phyloP scores from a whole-genome alignment of 1,139 yeast species.

The Geotrichum aggregatum region DNA sequence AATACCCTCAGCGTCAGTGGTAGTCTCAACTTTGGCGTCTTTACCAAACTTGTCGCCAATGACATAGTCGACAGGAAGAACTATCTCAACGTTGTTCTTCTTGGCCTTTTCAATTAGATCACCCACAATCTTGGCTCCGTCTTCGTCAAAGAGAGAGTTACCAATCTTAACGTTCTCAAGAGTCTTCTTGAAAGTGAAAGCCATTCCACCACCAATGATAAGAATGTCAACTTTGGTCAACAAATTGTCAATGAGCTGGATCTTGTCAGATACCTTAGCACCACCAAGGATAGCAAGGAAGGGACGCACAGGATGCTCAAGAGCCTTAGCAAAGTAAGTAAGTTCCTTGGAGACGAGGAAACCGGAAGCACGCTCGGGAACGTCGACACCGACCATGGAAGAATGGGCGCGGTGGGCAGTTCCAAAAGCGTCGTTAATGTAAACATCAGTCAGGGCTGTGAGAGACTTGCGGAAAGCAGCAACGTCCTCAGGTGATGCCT shows the following conservation, averaged over 20 bases:
- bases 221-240: slow-evolving; percentile 88
- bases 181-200: slow-evolving; percentile 95
- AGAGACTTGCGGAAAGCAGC: slow-evolving; percentile 79
- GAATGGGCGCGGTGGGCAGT: slow-evolving; percentile 99
- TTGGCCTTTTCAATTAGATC: slow-evolving; percentile 88
- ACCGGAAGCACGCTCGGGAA: slow-evolving; percentile 93
- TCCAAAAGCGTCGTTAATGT: slow-evolving; percentile 96
- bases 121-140: slow-evolving; percentile 89
- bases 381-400: slow-evolving; percentile 92
- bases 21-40: slow-evolving; percentile 77
- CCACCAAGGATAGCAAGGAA: slow-evolving; percentile 97
- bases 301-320: slow-evolving; percentile 94
- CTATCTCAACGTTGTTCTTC: slow-evolving; percentile 85
- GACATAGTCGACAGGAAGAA: slow-evolving; percentile 88
- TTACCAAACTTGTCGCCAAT: slow-evolving; percentile 90
- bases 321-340: slow-evolving; percentile 92
- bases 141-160: slow-evolving; percentile 82
- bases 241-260: slow-evolving; percentile 93
- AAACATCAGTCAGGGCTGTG: slow-evolving; percentile 88
- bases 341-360: slow-evolving; percentile 96
- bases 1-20: slow-evolving; percentile 82
- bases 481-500: slow-evolving; percentile 81
- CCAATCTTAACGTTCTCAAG: slow-evolving; percentile 79
- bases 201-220: slow-evolving; percentile 98
- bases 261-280: slow-evolving; percentile 97